Base-by-base conservation (phyloP, 164 flowering plant species). In the Berberis thunbergii region DNA sequence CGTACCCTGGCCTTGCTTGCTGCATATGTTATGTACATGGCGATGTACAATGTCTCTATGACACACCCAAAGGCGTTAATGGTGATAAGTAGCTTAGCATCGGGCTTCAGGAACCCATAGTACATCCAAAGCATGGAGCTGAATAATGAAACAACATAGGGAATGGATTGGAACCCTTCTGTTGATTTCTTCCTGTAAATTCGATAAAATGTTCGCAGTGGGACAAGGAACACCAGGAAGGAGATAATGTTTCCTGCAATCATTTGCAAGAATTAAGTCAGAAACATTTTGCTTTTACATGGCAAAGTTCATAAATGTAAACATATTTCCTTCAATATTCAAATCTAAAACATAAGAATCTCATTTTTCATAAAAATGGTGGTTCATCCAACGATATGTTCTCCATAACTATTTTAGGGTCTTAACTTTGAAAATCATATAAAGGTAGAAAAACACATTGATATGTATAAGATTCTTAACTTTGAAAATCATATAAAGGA, bases 51-150 rank as follows among this genome's bases (percentile, higher is more conserved):
- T 53, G 76, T 67, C 64, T 82, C 78, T 3, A 80, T 72, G 60
- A 81, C 57, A 62, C 78, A 72, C 48, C 79, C 87, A n/a, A 76
- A n/a, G 1, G 80, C 57, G 73, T 85, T 85, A 50, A 83, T 75
- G 49, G 84, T 81, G 72, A 83, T 71, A 60, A 85, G 80, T 43
- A 81, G 74, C 52, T 48, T 54, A 6, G 74, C 73, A 54, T 71
- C 66, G 1, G 70, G 4, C 55, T 85, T 79, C 39, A 77, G 64
- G 39, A 81, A 56, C 13, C 83, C 89, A 41, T 84, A 84, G 77
- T 75, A 79, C 1, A 81, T 75, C 87, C 85, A 83, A 7, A 83
- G 79, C 85, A 74, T 83, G 60, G 84, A 69, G 60, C 87, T 81
- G 48, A 83, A 83, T 39, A 85, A 66, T 4, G 83, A 43, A 57